Percentiles rank a stretch among this genome's conserved stretches.
Evolutionary conservation across 208 protist genomes (phyloP).

Genomic region (Leishmania braziliensis): DNA sequence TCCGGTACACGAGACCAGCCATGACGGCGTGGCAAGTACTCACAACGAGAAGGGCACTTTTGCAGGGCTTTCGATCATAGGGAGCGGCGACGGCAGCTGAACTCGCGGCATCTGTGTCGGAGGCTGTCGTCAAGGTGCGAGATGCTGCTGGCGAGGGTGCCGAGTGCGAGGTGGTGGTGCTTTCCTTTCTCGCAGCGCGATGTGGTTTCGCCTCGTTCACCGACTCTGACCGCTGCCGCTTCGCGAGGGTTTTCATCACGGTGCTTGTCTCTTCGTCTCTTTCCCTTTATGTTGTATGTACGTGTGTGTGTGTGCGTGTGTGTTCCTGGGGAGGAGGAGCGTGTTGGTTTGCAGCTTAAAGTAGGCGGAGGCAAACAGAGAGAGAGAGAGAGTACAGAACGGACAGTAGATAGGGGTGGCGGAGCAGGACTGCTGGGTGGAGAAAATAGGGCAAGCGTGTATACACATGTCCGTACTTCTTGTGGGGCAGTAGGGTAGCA

Average conservation of each 20-base stretch:
- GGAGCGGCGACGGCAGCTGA: neutral
- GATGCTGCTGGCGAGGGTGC: neutral
- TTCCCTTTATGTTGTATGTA: neutral
- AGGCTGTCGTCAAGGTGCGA: neutral
- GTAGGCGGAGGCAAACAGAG: neutral
- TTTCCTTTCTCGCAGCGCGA: neutral
- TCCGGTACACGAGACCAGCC: constrained; percentile 58
- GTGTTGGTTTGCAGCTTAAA: neutral
- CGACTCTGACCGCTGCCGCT: constrained; percentile 7
- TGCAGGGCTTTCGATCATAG: constrained; percentile 19
- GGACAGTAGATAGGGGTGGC: neutral
- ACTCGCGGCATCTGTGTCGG: too few species aligned
- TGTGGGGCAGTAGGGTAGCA: neutral
- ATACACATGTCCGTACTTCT: neutral
- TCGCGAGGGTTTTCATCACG: constrained; percentile 13
- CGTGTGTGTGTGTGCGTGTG: neutral
- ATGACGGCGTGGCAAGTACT: constrained; percentile 83
- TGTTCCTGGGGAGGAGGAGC: neutral
- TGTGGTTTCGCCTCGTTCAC: neutral
- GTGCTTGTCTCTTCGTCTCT: neutral
- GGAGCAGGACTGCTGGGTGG: neutral
- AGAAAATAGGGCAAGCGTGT: neutral
- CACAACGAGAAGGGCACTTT: constrained; percentile 58
- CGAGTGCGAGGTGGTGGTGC: neutral
- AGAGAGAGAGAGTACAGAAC: neutral